Conservation (phyloP, 2,329 filamentous ascomycete genomes). For the Macrophomina tecta region DNA sequence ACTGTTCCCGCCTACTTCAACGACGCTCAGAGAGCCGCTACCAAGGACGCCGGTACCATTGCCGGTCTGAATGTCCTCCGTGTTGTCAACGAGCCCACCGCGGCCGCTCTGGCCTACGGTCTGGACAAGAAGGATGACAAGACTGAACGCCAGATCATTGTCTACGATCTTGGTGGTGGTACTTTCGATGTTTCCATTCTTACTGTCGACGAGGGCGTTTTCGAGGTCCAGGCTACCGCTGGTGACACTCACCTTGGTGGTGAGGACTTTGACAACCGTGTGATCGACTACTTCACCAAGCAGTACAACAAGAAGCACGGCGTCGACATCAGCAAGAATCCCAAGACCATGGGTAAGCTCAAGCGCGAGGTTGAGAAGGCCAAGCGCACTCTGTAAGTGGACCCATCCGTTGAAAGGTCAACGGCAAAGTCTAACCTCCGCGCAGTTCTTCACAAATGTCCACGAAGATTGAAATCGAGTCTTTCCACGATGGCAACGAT, state of each 20-base stretch:
- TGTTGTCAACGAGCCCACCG: conserved; percentile 96
- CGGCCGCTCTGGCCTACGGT: conserved; percentile 93
- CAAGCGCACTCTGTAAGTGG: conserved; percentile 79
- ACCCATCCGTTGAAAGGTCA: neutral
- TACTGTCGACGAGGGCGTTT: conserved; percentile 80
- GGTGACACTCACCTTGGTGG: conserved; percentile 98
- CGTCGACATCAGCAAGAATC: conserved; percentile 90
- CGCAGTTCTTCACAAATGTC: conserved; percentile 78
- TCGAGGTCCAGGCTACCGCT: conserved; percentile 91
- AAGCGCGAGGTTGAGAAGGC: conserved; percentile 99
- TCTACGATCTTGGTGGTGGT: conserved; percentile 52
- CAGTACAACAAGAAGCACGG: conserved; percentile 97
- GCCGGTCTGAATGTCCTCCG: conserved; percentile 94
- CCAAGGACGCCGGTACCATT: conserved; percentile 92
- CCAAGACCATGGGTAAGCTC: conserved; percentile 98
- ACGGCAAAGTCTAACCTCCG: neutral
- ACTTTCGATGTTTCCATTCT: conserved; percentile 44
- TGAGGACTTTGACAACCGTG: conserved; percentile 98
- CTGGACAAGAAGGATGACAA: conserved; percentile 56
- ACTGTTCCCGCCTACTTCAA: conserved; percentile 98
- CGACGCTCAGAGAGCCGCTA: conserved; percentile 95
- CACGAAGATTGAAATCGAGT: conserved; percentile 85
- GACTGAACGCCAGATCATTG: conserved; percentile 47
- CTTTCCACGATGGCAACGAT: conserved; percentile 95
- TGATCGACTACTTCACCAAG: conserved; percentile 97